These are phyloP conservation scores for Rhododendron simsii DNA, from an alignment of 148 eudicot species.

Conservation along the genomic window DNA sequence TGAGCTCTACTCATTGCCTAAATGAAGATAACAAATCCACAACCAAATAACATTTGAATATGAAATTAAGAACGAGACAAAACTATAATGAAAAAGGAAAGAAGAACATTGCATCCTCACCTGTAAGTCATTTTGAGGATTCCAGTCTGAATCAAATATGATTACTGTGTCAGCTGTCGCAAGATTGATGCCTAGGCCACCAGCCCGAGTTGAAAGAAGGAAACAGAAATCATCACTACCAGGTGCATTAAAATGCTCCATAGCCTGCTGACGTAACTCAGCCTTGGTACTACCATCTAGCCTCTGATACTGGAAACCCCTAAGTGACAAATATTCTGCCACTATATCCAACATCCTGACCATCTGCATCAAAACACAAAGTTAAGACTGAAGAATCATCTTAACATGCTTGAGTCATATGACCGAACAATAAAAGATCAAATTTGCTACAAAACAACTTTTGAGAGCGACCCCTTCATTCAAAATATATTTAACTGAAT, in stretches of 20 bases:
- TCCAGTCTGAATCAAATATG: slow-evolving; percentile 99
- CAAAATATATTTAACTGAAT: not conserved
- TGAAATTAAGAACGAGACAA: not conserved
- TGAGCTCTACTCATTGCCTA: slow-evolving; percentile 99
- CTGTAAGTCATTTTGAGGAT: slow-evolving; percentile 99
- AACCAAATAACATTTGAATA: not conserved
- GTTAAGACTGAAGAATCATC: not conserved
- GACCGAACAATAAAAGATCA: not conserved
- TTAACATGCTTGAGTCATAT: not conserved
- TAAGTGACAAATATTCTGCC: slow-evolving; percentile 90
- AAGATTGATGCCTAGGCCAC: slow-evolving; percentile 96
- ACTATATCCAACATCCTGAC: slow-evolving; percentile 96
- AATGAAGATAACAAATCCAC: not conserved
- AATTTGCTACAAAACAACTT: not conserved
- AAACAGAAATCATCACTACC: slow-evolving; percentile 99
- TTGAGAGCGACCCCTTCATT: not conserved
- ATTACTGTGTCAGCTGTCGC: slow-evolving; percentile 99
- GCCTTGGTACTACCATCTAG: slow-evolving; percentile 99
- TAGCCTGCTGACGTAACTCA: slow-evolving; percentile 96
- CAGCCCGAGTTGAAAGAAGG: slow-evolving; percentile 99
- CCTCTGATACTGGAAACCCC: slow-evolving; percentile 95
- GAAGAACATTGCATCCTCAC: slow-evolving; percentile 23
- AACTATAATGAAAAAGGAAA: not conserved
- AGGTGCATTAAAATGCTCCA: slow-evolving; percentile 99
- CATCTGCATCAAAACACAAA: slow-evolving; percentile 54